Base-by-base conservation (phyloP, 2,329 filamentous ascomycete genomes). In the Rhytidhysteron rufulum region DNA sequence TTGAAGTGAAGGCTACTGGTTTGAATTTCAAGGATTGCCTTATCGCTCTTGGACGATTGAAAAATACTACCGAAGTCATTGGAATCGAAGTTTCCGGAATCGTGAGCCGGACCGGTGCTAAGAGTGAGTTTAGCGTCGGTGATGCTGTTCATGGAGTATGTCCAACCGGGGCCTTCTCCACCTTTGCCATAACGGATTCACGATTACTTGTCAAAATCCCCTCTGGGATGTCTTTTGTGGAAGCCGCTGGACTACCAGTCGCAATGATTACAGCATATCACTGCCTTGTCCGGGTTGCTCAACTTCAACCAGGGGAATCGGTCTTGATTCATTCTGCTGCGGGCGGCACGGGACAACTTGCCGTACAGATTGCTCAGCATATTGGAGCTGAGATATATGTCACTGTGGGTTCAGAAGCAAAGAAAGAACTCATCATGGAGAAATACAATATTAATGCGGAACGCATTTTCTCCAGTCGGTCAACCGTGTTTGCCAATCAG, bases 391-490 rank as follows among this genome's bases (percentile, higher is more conserved):
- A 62, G 39, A 48, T 61, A 7, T 47, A 30, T 24, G 47, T 36
- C 11, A 47, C 48, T 3, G 40, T 47, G 3, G 43, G 43, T 21
- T 33, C 31, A 16, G 39, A 44, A 9, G 38, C 34, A 5, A 51
- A 54, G 37, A 20, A 32, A 4, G 11, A 40, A 20, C 45, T 46
- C 39, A 24, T 54, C 9, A 22, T 41, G 9, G 44, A 34, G 20
- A 31, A 43, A 25, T 53, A 36, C 22, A 47, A 32, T 20, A 49
- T 57, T 25, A 48, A 41, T 6, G 33, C 9, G 3, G 44, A 52
- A 1, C 51, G 48, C 10, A 65, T 66, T 17, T 62, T 65, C 42
- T 42, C 44, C 15, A 51, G 40, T 18, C 50, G 52, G 9, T 37
- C 45, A 27, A 18, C 40, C 16, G 10, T 15, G 6, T 19, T 21